A percentile compares a stretch with the other conserved stretches of the same genome.
Conservation (phyloP, 169 alveolate genomes). For the Plasmodium yoelii region DNA sequence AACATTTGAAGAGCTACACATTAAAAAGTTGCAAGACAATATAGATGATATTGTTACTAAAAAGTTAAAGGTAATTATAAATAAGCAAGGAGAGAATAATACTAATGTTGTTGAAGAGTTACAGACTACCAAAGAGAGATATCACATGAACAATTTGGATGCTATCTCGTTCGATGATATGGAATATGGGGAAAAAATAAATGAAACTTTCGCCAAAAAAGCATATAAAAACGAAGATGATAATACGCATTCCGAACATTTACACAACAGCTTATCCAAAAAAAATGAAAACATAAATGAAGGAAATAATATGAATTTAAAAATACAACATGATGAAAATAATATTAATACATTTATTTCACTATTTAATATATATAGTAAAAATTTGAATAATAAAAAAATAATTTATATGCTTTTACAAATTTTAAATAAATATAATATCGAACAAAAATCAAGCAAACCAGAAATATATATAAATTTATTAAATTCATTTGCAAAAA, state of each 20-base stretch:
- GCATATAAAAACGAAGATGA: neutral
- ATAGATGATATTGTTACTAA: constrained; percentile 29
- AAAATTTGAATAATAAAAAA: constrained; percentile 41
- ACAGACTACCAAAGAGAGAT: neutral
- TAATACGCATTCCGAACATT: neutral
- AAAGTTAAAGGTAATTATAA: constrained; percentile 24
- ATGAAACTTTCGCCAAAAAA: neutral
- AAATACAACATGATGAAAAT: neutral
- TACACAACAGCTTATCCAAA: neutral
- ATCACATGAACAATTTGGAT: neutral
- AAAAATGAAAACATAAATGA: neutral
- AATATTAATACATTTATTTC: constrained; percentile 8
- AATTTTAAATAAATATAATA: constrained; percentile 18
- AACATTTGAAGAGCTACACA: constrained; percentile 34
- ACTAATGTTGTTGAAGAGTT: neutral
- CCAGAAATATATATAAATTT: constrained; percentile 38
- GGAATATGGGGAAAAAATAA: neutral
- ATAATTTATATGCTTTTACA: constrained; percentile 22
- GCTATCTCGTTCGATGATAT: neutral
- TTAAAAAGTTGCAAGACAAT: constrained; percentile 24
- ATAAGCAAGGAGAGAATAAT: neutral
- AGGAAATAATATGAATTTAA: neutral
- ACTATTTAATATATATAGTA: constrained; percentile 53
- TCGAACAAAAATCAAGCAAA: constrained; percentile 7
- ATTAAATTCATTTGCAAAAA: constrained; percentile 61